These are phyloP conservation scores for Shiraia sp. DNA, from an alignment of 2,329 filamentous ascomycete genomes.

Conservation along the genomic window DNA sequence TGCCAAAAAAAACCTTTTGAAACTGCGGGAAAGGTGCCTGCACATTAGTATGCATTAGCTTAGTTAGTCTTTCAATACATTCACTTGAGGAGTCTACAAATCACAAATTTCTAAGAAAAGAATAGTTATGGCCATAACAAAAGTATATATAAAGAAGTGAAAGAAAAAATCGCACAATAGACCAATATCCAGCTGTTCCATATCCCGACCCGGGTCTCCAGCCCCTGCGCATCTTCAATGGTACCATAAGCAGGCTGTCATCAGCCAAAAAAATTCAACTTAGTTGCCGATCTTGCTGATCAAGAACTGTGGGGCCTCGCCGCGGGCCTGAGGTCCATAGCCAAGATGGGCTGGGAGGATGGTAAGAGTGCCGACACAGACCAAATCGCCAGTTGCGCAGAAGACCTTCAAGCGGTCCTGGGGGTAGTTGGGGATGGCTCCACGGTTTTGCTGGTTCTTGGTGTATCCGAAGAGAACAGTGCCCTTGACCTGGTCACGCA, in stretches of 20 bases:
- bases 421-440: constrained; percentile 41
- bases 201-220: too few species aligned
- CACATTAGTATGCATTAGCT: too few species aligned
- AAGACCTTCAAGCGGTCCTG: constrained; percentile 38
- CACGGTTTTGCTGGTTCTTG: constrained; percentile 43
- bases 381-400: constrained; percentile 40
- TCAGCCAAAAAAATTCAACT: background rate
- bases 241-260: too few species aligned
- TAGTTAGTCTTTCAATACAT: too few species aligned
- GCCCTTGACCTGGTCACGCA: constrained; percentile 41
- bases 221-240: constrained; percentile 3
- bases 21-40: too few species aligned
- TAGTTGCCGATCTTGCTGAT: constrained; percentile 16
- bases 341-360: constrained; percentile 40
- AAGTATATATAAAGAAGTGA: too few species aligned
- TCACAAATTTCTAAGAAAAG: too few species aligned
- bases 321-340: constrained; percentile 31
- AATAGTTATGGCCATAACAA: too few species aligned
- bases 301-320: constrained; percentile 33
- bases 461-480: constrained; percentile 49
- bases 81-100: too few species aligned
- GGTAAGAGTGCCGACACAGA: constrained; percentile 40
- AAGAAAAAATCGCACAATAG: too few species aligned
- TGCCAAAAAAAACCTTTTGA: too few species aligned
- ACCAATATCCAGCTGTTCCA: too few species aligned